phyloP scores from a whole-genome alignment of 2,329 filamentous ascomycete genomes.

The Colletotrichum limetticola region DNA sequence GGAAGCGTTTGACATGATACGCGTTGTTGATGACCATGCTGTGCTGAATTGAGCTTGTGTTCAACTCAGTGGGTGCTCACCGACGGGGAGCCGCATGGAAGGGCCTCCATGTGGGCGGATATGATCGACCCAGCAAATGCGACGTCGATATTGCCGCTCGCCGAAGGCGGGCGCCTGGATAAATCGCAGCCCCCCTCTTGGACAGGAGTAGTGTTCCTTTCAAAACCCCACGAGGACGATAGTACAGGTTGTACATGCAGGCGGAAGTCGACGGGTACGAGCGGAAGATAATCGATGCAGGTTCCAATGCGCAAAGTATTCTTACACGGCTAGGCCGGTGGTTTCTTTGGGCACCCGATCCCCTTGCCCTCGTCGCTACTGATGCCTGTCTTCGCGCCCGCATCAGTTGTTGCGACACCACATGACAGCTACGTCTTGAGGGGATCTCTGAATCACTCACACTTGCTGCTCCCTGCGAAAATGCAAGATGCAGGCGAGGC shows the following conservation, averaged over 20 bases:
- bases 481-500: neutral
- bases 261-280: neutral
- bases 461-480: neutral
- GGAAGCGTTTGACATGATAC: neutral
- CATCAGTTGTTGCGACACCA: neutral
- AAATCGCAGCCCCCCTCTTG: neutral
- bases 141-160: constrained; percentile 8
- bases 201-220: neutral
- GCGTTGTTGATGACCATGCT: neutral
- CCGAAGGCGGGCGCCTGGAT: constrained; percentile 2
- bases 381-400: neutral
- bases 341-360: neutral
- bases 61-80: constrained; percentile 6
- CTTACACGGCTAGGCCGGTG: neutral
- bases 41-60: neutral
- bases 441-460: neutral
- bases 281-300: neutral
- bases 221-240: neutral
- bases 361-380: neutral
- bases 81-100: constrained; percentile 24
- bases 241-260: neutral
- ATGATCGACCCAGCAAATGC: constrained; percentile 12
- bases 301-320: neutral
- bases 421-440: neutral
- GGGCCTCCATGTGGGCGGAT: neutral